These are phyloP conservation scores for Pseudomonodictys pantanalensis DNA, from an alignment of 495 filamentous ascomycete genomes.

Conservation along the genomic window DNA sequence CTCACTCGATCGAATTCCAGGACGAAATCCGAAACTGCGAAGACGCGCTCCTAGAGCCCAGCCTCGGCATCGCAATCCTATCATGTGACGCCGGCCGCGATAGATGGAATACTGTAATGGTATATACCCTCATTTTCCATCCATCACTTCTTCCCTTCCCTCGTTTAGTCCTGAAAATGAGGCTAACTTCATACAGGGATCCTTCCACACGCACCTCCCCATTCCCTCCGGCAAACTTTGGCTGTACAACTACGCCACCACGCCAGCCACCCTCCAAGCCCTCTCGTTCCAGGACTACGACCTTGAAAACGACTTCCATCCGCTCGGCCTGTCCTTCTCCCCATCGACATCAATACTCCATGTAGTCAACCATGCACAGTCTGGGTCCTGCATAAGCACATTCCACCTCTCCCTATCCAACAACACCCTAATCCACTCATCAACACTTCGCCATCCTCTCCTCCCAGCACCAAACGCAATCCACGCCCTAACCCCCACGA, in stretches of 20 bases:
- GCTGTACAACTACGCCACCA: slow-evolving; percentile 40
- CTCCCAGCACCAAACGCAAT: slow-evolving; percentile 36
- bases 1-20: slow-evolving; percentile 29
- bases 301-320: slow-evolving; percentile 45
- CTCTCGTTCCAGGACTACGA: slow-evolving; percentile 39
- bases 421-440: slow-evolving; percentile 10
- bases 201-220: slow-evolving; percentile 22
- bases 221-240: slow-evolving; percentile 41
- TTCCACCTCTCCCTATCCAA: slow-evolving; percentile 23
- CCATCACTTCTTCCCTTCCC: background rate
- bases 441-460: slow-evolving; percentile 24
- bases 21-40: slow-evolving; percentile 49
- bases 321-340: slow-evolving; percentile 47
- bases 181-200: slow-evolving; percentile 30
- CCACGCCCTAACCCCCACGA: slow-evolving; percentile 14
- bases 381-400: slow-evolving; percentile 31
- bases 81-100: slow-evolving; percentile 48
- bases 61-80: slow-evolving; percentile 41
- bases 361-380: slow-evolving; percentile 33
- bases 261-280: slow-evolving; percentile 29
- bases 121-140: slow-evolving; percentile 1
- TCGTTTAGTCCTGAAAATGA: background rate
- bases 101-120: slow-evolving; percentile 51
- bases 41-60: slow-evolving; percentile 41
- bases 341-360: slow-evolving; percentile 41